phyloP scores from a whole-genome alignment of 495 filamentous ascomycete genomes.

The Xylona heveae region DNA sequence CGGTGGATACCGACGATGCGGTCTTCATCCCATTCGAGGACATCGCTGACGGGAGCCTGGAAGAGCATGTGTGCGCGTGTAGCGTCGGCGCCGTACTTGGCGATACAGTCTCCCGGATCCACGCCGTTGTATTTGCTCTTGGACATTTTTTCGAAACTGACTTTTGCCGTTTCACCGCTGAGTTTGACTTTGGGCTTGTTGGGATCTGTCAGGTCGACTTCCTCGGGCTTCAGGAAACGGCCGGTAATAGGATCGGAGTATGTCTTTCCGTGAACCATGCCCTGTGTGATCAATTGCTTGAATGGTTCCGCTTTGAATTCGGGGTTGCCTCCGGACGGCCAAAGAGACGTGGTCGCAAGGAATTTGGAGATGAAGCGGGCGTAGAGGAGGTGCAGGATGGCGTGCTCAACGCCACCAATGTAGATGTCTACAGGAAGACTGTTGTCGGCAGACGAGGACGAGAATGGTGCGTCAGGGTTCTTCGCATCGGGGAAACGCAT shows the following conservation, averaged over 20 bases:
- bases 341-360: conserved; percentile 33
- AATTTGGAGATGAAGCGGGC: conserved; percentile 83
- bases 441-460: conserved; percentile 26
- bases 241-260: conserved; percentile 54
- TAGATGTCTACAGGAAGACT: conserved; percentile 63
- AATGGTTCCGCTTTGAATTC: conserved; percentile 42
- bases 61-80: conserved; percentile 77
- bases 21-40: conserved; percentile 73
- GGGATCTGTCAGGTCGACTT: conserved; percentile 39
- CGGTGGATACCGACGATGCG: conserved; percentile 62
- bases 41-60: conserved; percentile 60
- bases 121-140: conserved; percentile 89
- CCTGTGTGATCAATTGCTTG: conserved; percentile 59
- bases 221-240: conserved; percentile 55
- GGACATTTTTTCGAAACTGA: conserved; percentile 85
- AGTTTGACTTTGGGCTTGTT: conserved; percentile 22
- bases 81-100: conserved; percentile 59
- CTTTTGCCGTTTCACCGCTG: conserved; percentile 29
- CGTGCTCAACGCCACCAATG: conserved; percentile 75
- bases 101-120: conserved; percentile 51
- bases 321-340: conserved; percentile 23
- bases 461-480: conserved; percentile 39
- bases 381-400: conserved; percentile 81
- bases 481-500: conserved; percentile 54
- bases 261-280: conserved; percentile 83